Evolutionary conservation across 2,329 filamentous ascomycete species (phyloP).

Genomic region (Leptographium radiaticola): DNA sequence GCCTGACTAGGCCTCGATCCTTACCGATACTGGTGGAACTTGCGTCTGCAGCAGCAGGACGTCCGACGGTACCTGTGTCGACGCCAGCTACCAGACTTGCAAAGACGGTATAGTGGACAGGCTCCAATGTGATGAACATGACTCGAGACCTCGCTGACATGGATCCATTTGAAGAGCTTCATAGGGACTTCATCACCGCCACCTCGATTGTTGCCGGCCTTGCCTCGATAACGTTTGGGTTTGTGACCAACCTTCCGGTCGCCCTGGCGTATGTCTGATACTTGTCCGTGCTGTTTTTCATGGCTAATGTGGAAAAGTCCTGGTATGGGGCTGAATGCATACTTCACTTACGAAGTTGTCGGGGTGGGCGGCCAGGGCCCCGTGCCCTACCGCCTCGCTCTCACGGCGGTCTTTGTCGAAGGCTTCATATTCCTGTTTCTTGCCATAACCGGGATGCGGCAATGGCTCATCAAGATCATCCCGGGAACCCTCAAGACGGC

Average conservation of each 20-base stretch:
- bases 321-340: slow-evolving; percentile 55
- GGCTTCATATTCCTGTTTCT: slow-evolving; percentile 52
- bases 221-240: slow-evolving; percentile 62
- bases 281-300: not conserved
- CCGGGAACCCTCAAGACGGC: slow-evolving; percentile 53
- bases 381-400: slow-evolving; percentile 44
- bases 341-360: slow-evolving; percentile 55
- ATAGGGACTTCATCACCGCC: slow-evolving; percentile 68
- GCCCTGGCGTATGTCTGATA: slow-evolving; percentile 48
- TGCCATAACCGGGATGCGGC: slow-evolving; percentile 54
- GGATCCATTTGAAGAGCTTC: slow-evolving; percentile 33
- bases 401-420: slow-evolving; percentile 52
- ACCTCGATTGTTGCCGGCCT: slow-evolving; percentile 71
- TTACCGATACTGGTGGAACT: slow-evolving; percentile 64
- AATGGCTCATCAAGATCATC: slow-evolving; percentile 57
- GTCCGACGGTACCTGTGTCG: slow-evolving; percentile 16
- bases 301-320: slow-evolving; percentile 28
- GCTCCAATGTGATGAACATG: not conserved
- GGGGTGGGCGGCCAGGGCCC: slow-evolving; percentile 43
- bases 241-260: slow-evolving; percentile 71
- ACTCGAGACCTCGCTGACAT: not conserved
- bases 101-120: not conserved
- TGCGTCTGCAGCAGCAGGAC: slow-evolving; percentile 42
- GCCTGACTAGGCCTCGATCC: slow-evolving; percentile 47
- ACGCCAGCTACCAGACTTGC: slow-evolving; percentile 8